Conservation (phyloP, 176 grass and related monocot genomes). For the Carex scoparia region DNA sequence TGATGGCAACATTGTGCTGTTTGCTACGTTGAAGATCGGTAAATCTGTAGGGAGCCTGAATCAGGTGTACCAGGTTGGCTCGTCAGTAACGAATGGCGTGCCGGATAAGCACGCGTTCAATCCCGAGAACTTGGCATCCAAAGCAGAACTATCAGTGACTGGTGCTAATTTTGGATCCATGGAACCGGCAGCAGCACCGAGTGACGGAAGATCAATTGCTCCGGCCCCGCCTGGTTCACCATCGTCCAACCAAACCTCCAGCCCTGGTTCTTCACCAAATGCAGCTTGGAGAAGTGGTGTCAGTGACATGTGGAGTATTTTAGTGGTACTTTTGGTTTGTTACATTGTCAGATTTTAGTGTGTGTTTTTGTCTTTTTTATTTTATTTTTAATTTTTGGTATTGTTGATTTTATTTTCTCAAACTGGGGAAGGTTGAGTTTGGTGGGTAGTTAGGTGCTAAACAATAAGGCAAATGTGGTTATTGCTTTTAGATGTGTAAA, state of each 20-base stretch:
- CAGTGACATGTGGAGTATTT: neutral
- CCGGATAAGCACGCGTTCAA: constrained; percentile 45
- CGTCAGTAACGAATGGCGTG: constrained; percentile 26
- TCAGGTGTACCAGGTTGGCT: constrained; percentile 73
- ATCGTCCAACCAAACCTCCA: neutral
- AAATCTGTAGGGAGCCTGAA: constrained; percentile 31
- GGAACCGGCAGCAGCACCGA: constrained; percentile 18
- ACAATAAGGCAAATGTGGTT: neutral
- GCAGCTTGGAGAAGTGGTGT: neutral
- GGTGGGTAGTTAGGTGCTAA: neutral
- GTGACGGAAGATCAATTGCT: neutral
- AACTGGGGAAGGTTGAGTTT: neutral
- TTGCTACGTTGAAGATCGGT: constrained; percentile 48
- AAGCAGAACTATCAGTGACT: constrained; percentile 29
- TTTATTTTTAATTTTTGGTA: no score
- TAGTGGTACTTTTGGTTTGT: constrained; percentile 11
- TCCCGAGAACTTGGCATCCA: constrained; percentile 31
- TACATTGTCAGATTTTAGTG: constrained; percentile 16
- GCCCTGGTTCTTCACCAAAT: neutral
- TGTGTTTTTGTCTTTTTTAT: neutral
- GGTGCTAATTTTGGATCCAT: neutral
- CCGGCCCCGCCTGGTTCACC: neutral
- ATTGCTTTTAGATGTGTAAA: constrained; percentile 3
- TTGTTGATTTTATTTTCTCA: neutral
- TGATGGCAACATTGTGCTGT: constrained; percentile 41